Conservation (phyloP, 768 basidiomycete genomes). For the Lactifluus echinatus region DNA sequence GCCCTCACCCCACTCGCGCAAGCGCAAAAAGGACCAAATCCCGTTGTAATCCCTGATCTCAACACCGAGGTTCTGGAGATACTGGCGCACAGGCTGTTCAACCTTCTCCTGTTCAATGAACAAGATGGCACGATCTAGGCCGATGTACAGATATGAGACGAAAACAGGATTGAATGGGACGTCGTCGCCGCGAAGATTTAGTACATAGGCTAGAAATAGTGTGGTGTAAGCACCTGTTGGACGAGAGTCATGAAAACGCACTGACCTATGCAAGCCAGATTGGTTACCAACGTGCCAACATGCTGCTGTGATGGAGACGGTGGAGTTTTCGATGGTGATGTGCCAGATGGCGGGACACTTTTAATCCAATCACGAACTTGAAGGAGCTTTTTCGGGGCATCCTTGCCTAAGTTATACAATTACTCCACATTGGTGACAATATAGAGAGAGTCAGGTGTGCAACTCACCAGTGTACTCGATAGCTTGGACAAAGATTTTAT, state of each 20-base stretch:
- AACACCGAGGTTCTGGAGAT: conserved; percentile 50
- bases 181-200: conserved; percentile 86
- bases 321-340: conserved; percentile 52
- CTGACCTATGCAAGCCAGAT: conserved; percentile 63
- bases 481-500: conserved; percentile 57
- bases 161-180: conserved; percentile 91
- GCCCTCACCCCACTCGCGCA: conserved; percentile 70
- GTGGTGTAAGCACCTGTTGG: conserved; percentile 8
- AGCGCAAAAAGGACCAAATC: conserved; percentile 70
- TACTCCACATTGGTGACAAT: not conserved
- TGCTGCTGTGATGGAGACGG: conserved; percentile 56
- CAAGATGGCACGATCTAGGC: conserved; percentile 49
- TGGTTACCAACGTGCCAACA: conserved; percentile 58
- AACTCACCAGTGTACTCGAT: conserved; percentile 56
- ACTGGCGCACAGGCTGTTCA: conserved; percentile 44
- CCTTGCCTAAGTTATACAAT: conserved; percentile 40
- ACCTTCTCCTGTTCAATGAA: conserved; percentile 71
- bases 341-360: conserved; percentile 46
- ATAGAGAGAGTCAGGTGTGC: not conserved
- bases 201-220: conserved; percentile 53
- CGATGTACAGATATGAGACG: conserved; percentile 76
- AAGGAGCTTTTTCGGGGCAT: conserved; percentile 61
- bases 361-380: conserved; percentile 65
- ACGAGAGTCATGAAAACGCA: not conserved
- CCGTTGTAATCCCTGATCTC: conserved; percentile 61